These are phyloP conservation scores for Testicularia cyperi DNA, from an alignment of 1,284 basidiomycete species.

Conservation along the genomic window DNA sequence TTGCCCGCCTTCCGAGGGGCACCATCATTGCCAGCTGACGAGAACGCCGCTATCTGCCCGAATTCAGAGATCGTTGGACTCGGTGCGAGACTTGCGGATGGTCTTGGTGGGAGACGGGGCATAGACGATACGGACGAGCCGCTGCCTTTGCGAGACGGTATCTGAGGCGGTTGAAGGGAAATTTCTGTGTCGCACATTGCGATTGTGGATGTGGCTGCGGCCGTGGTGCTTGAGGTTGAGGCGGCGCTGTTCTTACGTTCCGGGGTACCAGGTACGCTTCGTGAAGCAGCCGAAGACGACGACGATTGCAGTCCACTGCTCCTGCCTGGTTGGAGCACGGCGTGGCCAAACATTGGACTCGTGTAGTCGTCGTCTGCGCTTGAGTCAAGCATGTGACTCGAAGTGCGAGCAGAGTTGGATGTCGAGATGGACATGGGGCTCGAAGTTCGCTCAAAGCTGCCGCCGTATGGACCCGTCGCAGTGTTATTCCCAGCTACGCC, in stretches of 20 bases:
- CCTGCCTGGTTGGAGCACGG: slow-evolving; percentile 10
- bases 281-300: too few species aligned
- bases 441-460: not conserved
- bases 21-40: not conserved
- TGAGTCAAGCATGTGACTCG: slow-evolving; percentile 17
- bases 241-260: not conserved
- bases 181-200: too few species aligned
- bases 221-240: too few species aligned
- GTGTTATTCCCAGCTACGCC: too few species aligned
- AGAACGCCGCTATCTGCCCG: slow-evolving; percentile 8
- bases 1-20: not conserved
- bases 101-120: slow-evolving; percentile 20
- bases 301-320: too few species aligned
- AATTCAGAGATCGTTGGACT: slow-evolving; percentile 30
- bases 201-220: too few species aligned
- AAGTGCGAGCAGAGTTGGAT: not conserved
- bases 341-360: slow-evolving; percentile 25
- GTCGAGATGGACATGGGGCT: not conserved
- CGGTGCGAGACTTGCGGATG: slow-evolving; percentile 5
- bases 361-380: slow-evolving; percentile 7
- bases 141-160: slow-evolving; percentile 13
- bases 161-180: slow-evolving; percentile 1
- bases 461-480: too few species aligned
- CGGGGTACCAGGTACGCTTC: too few species aligned
- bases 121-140: slow-evolving; percentile 10